Evolutionary conservation across 345 rosid species (phyloP), one percentile per base, ranked within the genome.

Genomic region (Gossypium herbaceum): DNA sequence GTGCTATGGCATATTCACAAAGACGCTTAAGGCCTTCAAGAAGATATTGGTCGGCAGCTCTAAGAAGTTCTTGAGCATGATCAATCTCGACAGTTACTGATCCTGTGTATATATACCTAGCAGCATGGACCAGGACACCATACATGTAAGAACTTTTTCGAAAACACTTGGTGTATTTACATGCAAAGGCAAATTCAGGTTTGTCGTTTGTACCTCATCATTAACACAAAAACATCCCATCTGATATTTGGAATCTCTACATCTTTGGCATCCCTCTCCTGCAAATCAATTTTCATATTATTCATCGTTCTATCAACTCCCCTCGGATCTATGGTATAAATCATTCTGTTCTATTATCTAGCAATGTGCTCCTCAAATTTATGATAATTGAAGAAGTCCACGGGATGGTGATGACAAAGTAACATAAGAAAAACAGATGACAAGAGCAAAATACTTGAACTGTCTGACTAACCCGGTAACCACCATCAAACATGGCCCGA

Each of bases 11-110:
- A 69, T 77, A 86, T 76, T 92, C 95, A 44, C 97, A 87, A 27
- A 80, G 87, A n/a, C 88, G 87, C 76, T 90, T 92, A 58, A 92
- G 93, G 9, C 91, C 92, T 15, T 84, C 83, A 59, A 92, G 73
- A 77, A 90, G 91, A 85, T 92, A 92, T 44, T 92, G 97, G 76
- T 92, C 97, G 47, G 97, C 94, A 55, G 94, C 97, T 79, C 78
- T 82, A 20, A 92, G 94, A 61, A 92, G 88, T 55, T 90, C 92
- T 65, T 86, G 89, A 52, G 93, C 97, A 76, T 86, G 55, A 55
- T 86, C 83, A 39, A 69, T 76, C 27, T 74, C 25, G 48, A 92
- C 82, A 58, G 79, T 77, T 24, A 86, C 82, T 3, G 85, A 84
- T 71, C 97, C 92, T 48, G 97, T 90, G 82, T 90, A 90, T 73